phyloP scores from a whole-genome alignment of 177 flowering plant species.

The Vitis hybrid region DNA sequence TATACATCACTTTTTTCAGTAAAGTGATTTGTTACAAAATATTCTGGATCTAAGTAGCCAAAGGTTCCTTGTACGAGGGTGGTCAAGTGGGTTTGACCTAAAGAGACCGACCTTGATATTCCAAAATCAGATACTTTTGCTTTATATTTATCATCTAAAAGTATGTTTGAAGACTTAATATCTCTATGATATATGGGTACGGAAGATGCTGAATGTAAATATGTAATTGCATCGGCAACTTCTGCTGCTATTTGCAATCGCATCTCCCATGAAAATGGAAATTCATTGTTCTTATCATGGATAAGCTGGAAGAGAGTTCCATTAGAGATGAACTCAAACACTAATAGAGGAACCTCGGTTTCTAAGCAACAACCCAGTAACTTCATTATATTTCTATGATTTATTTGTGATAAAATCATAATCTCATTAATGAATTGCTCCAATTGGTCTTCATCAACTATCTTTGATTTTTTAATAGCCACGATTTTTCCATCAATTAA shows the following conservation, averaged over 20 bases:
- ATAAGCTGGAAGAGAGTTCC: no score
- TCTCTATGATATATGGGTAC: neutral
- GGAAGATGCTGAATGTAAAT: neutral
- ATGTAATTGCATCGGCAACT: neutral
- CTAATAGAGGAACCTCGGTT: no score
- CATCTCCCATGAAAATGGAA: no score
- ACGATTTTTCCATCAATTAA: conserved; percentile 2
- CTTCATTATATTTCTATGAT: no score
- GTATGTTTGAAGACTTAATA: conserved; percentile 9
- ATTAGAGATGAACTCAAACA: no score
- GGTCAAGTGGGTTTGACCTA: conserved; percentile 9
- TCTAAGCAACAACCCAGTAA: no score
- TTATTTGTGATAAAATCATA: conserved; percentile 3
- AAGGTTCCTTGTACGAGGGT: conserved; percentile 3
- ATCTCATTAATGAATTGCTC: conserved; percentile 7
- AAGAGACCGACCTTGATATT: neutral
- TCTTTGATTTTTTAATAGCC: neutral
- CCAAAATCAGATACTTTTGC: conserved; percentile 12
- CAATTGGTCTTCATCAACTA: neutral
- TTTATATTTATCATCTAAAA: conserved; percentile 5
- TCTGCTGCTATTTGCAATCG: no score
- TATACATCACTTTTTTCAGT: no score
- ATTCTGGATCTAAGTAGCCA: conserved; percentile 7
- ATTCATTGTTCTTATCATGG: no score
- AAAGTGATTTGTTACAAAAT: neutral